A percentile compares a stretch with the other conserved stretches of the same genome.
phyloP scores from a whole-genome alignment of 108 stramenopile species.

The Parmales sp. region DNA sequence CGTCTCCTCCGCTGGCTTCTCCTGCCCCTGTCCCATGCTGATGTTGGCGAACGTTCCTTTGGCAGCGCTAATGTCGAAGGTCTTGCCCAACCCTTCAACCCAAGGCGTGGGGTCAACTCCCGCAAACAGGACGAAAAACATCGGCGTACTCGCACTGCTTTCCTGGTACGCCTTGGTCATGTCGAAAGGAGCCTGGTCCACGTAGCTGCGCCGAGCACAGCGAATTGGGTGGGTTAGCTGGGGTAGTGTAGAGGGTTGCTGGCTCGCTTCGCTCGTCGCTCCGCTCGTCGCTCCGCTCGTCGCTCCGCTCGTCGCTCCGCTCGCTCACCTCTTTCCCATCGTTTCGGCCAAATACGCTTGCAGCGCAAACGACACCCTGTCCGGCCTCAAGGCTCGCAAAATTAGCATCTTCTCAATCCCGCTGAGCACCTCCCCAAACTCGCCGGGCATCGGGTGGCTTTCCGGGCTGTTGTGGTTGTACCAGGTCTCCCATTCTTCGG shows the following conservation, averaged over 20 bases:
- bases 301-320: no score
- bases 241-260: no score
- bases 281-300: no score
- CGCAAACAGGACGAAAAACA: conserved; percentile 56
- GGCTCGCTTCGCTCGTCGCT: no score
- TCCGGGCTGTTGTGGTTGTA: conserved; percentile 44
- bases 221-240: no score
- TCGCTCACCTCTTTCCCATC: conserved; percentile 6
- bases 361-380: conserved; percentile 44
- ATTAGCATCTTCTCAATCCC: conserved; percentile 41
- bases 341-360: conserved; percentile 26
- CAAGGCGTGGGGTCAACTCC: conserved; percentile 59
- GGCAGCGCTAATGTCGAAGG: conserved; percentile 31
- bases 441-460: conserved; percentile 30
- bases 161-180: conserved; percentile 37
- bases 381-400: conserved; percentile 50
- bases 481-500: conserved; percentile 54
- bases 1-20: conserved; percentile 37
- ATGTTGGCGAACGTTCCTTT: conserved; percentile 55
- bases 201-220: conserved; percentile 37
- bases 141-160: conserved; percentile 40
- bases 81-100: conserved; percentile 41
- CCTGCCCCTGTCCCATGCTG: conserved; percentile 58
- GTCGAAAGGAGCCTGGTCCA: conserved; percentile 44
- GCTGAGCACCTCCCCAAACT: conserved; percentile 33